phyloP scores from a whole-genome alignment of 2,329 filamentous ascomycete genomes.

The Fonsecaea nubica region DNA sequence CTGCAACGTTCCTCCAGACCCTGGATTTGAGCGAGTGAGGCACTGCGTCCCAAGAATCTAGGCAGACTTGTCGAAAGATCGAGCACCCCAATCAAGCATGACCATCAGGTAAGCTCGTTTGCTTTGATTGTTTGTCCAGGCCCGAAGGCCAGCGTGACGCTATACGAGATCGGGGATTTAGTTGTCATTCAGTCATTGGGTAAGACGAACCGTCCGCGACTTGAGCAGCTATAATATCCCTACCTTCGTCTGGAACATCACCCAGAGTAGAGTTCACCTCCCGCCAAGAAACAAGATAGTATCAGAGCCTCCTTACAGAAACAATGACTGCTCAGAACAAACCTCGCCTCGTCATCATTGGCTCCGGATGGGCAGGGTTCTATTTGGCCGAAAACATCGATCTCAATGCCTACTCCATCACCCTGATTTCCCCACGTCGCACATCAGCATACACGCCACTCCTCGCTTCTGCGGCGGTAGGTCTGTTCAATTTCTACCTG shows the following conservation, averaged over 20 bases:
- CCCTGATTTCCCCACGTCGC: conserved; percentile 51
- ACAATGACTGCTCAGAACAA: conserved; percentile 9
- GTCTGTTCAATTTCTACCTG: conserved; percentile 54
- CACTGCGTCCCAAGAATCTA: neutral
- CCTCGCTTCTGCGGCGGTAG: conserved; percentile 54
- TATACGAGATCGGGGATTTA: neutral
- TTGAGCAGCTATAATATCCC: neutral
- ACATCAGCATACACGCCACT: conserved; percentile 56
- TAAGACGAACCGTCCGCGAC: neutral
- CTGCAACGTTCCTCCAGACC: neutral
- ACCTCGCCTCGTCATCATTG: conserved; percentile 37
- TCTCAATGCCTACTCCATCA: conserved; percentile 47
- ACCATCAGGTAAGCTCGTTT: neutral
- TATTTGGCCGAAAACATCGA: conserved; percentile 52
- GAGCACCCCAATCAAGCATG: neutral
- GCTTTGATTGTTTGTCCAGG: neutral
- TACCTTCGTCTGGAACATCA: neutral
- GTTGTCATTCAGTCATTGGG: conserved; percentile 2
- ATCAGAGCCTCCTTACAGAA: neutral
- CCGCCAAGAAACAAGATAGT: neutral
- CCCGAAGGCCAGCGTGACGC: neutral
- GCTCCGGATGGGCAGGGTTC: conserved; percentile 54
- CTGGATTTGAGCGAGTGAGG: neutral
- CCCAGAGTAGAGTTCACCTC: neutral
- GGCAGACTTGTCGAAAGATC: neutral